A percentile compares a stretch with the other conserved stretches of the same genome.
phyloP scores from a whole-genome alignment of 1,284 basidiomycete genomes.

The Mycena citricolor region DNA sequence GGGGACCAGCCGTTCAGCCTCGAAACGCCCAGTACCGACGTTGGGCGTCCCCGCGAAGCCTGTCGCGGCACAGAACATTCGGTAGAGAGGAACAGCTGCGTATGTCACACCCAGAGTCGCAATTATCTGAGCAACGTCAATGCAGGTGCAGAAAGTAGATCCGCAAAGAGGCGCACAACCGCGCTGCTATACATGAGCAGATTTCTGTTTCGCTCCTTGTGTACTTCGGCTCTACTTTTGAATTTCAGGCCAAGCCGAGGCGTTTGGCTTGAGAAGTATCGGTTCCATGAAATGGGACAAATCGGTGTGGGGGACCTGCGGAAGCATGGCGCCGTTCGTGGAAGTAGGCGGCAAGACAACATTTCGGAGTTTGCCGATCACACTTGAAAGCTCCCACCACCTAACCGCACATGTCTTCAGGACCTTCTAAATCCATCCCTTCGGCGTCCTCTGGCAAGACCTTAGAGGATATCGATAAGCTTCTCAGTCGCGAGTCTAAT shows the following conservation, averaged over 20 bases:
- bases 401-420: conserved; percentile 4
- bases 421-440: conserved; percentile 32
- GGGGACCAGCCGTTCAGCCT: conserved; percentile 80
- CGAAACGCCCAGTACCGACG: conserved; percentile 79
- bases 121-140: conserved; percentile 59
- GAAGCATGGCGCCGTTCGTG: conserved; percentile 2
- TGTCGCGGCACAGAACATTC: conserved; percentile 97
- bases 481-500: conserved; percentile 75
- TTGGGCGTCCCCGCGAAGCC: conserved; percentile 96
- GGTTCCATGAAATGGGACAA: conserved; percentile 11
- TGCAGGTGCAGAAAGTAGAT: conserved; percentile 1
- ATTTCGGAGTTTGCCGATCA: no score
- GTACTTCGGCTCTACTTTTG: no score
- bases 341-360: conserved; percentile 16
- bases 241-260: conserved; percentile 11
- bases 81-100: conserved; percentile 95
- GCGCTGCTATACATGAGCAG: conserved; percentile 81
- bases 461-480: conserved; percentile 65
- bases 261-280: conserved; percentile 12
- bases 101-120: conserved; percentile 85
- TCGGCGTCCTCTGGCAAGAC: conserved; percentile 33
- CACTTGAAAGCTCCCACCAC: no score
- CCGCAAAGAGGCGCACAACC: conserved; percentile 49
- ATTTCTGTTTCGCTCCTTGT: conserved; percentile 51
- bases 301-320: background rate